A percentile compares a stretch with the other conserved stretches of the same genome.
phyloP scores from a whole-genome alignment of 352 stramenopile genomes.

The Phytophthora ohioensis region DNA sequence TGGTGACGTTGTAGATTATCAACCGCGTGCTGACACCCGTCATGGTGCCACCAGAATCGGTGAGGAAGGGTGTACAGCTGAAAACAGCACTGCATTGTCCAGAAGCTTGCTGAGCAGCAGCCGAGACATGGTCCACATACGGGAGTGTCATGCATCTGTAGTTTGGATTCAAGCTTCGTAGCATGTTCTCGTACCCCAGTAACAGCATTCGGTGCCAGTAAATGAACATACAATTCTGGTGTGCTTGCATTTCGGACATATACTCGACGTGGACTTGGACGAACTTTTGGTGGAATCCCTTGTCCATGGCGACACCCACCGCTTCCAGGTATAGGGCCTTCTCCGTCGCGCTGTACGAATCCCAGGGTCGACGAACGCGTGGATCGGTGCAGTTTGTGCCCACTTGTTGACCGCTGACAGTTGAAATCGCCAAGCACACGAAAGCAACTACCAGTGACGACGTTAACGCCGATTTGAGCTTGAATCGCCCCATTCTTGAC shows the following conservation, averaged over 20 bases:
- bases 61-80: constrained; percentile 46
- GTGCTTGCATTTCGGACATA: constrained; percentile 56
- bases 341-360: constrained; percentile 44
- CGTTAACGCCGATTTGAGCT: too few species aligned
- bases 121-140: constrained; percentile 63
- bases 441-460: background rate
- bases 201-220: constrained; percentile 79
- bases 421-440: background rate
- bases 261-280: constrained; percentile 65
- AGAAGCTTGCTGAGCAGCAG: constrained; percentile 26
- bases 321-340: constrained; percentile 54
- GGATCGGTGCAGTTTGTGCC: constrained; percentile 44
- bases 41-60: constrained; percentile 44
- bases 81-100: constrained; percentile 44
- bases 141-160: constrained; percentile 72
- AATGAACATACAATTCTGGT: constrained; percentile 71
- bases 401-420: constrained; percentile 23
- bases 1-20: constrained; percentile 13
- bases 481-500: too few species aligned
- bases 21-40: constrained; percentile 21
- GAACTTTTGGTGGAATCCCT: constrained; percentile 60
- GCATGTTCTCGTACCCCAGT: constrained; percentile 80
- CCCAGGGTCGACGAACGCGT: constrained; percentile 63
- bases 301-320: constrained; percentile 51
- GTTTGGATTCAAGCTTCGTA: constrained; percentile 47